Evolutionary conservation across 345 rosid species (phyloP).

Genomic region (Abelmoschus esculentus): DNA sequence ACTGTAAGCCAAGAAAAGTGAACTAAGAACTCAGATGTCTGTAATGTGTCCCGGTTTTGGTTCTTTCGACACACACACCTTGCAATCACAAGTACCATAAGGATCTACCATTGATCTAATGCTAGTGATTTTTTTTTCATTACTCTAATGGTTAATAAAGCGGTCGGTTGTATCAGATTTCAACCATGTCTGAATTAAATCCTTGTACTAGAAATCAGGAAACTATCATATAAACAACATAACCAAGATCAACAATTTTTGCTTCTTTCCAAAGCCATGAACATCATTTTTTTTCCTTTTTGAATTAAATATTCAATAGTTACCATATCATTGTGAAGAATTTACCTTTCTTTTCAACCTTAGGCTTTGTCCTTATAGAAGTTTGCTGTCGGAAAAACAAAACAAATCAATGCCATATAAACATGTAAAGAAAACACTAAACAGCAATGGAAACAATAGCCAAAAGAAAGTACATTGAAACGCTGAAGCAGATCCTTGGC

Average conservation of each 20-base stretch:
- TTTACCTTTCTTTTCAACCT: slow-evolving; percentile 44
- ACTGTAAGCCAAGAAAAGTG: slow-evolving; percentile 20
- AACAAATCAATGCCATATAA: not conserved
- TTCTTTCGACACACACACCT: not conserved
- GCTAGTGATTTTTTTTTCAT: too few relatives aligned
- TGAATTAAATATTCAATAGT: not conserved
- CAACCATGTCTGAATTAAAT: not conserved
- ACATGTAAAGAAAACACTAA: not conserved
- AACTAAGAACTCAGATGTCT: not conserved
- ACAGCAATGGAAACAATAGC: not conserved
- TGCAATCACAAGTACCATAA: not conserved
- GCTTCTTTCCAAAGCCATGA: too few relatives aligned
- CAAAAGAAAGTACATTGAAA: slow-evolving; percentile 28
- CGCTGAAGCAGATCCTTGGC: slow-evolving; percentile 64
- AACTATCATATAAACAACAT: too few relatives aligned
- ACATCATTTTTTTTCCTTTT: too few relatives aligned
- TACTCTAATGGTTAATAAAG: not conserved
- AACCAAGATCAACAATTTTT: too few relatives aligned
- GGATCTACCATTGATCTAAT: not conserved
- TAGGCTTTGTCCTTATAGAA: slow-evolving; percentile 31
- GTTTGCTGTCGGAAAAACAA: slow-evolving; percentile 29
- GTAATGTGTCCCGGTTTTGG: not conserved
- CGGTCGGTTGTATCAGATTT: not conserved
- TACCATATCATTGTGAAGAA: not conserved
- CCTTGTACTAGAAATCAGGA: not conserved